These are phyloP conservation scores for Aschersonia sp. DNA, from an alignment of 2,329 filamentous ascomycete genomes.

Conservation along the genomic window DNA sequence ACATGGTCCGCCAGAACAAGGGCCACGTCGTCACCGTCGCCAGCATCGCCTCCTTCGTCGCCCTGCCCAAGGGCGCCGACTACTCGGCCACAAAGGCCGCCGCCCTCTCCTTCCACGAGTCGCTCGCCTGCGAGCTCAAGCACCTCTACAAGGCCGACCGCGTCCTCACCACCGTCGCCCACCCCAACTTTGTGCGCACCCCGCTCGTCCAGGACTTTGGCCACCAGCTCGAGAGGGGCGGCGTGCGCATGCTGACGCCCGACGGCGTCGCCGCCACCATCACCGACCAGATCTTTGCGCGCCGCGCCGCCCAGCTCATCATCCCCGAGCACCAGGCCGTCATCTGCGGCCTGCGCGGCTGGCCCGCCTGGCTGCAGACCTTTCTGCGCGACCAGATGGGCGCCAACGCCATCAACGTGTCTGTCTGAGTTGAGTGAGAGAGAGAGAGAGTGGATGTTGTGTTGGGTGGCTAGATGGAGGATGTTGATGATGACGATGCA, in stretches of 20 bases:
- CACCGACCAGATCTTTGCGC: constrained; percentile 27
- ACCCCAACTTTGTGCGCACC: constrained; percentile 38
- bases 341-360: constrained; percentile 21
- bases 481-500: too few relatives aligned
- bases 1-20: constrained; percentile 48
- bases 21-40: constrained; percentile 60
- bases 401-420: not conserved
- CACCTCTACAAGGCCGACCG: constrained; percentile 44
- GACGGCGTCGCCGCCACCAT: constrained; percentile 27
- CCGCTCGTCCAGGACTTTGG: constrained; percentile 23
- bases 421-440: too few relatives aligned
- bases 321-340: constrained; percentile 16
- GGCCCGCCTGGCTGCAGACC: constrained; percentile 22
- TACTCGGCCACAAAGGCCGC: constrained; percentile 53
- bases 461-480: too few relatives aligned
- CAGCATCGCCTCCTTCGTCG: constrained; percentile 45
- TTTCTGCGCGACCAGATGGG: constrained; percentile 14
- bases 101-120: constrained; percentile 53
- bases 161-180: constrained; percentile 49
- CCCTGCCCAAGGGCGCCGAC: constrained; percentile 47
- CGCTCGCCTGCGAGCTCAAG: constrained; percentile 37
- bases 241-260: constrained; percentile 14
- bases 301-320: constrained; percentile 30
- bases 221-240: constrained; percentile 11
- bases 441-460: too few relatives aligned